Base-by-base conservation (phyloP, 805 yeast genomes). In the Schizosaccharomyces lindneri region DNA sequence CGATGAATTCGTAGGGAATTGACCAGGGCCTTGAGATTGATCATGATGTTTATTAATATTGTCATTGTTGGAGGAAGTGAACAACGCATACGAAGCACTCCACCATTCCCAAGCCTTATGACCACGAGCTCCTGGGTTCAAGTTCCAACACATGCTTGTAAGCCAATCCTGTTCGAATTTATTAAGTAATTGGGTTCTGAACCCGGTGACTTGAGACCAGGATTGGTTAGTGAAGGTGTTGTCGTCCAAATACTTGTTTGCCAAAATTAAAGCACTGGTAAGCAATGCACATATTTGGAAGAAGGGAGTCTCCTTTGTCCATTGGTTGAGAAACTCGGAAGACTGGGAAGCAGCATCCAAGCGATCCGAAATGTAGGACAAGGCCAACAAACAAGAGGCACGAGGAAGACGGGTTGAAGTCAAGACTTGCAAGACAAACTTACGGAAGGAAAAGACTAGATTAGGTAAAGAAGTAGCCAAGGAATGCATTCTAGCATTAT, bases 181-280 rank as follows among this genome's bases (percentile, higher is more conserved):
- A 68, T 89, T 87, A 64, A 90, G 76, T 43, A 77, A 72, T 1
- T 68, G 68, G 59, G 86, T 75, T 5, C 79, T 72, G 64, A 90
- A 77, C 21, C 94, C 94, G 4, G 96, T 85, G n/a, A 97, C 97
- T 64, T 87, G 88, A 55, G 87, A 80, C 98, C 98, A 90, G 6
- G 96, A 87, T 68, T 82, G 83, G 73, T 90, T 90, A 64, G 95
- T 87, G 70, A 90, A 90, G 36, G 97, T 90, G 73, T 90, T 88
- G 74, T 90, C 98, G 73, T 90, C 97, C 70, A 89, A 87, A 71
- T 87, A 87, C 73, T 90, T 90, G 75, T 90, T 90, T 59, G 96
- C 95, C 64, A 90, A 75, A 46, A 90, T 80, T 55, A 90, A 76
- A 2, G 94, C 78, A 24, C 84, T 76, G 55, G 83, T 81, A 55